These are phyloP conservation scores for Pythium periplocum DNA, from an alignment of 352 stramenopile genomes.

Conservation along the genomic window DNA sequence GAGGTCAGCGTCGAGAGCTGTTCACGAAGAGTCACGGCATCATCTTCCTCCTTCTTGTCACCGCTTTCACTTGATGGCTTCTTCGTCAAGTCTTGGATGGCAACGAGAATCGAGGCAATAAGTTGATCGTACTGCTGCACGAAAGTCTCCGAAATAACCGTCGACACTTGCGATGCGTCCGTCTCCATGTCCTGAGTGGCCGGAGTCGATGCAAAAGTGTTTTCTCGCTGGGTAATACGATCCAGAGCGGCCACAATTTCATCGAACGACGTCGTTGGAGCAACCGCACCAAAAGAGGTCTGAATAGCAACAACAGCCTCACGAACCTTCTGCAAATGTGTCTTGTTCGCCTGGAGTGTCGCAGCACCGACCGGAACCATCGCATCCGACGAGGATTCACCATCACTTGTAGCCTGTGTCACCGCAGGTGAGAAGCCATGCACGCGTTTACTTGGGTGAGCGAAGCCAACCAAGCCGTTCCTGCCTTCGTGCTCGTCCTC, in stretches of 20 bases:
- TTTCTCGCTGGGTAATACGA: constrained; percentile 5
- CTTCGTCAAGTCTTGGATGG: constrained; percentile 78
- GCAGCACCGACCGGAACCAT: constrained; percentile 13
- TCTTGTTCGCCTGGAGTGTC: constrained; percentile 12
- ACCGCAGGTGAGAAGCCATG: constrained; percentile 58
- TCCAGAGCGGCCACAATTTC: constrained; percentile 9
- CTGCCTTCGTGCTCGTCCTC: constrained; percentile 36
- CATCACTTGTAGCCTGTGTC: not conserved
- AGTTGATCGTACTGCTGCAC: constrained; percentile 57
- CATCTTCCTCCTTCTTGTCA: constrained; percentile 18
- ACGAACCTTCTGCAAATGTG: constrained; percentile 9
- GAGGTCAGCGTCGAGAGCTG: constrained; percentile 41
- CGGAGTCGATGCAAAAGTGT: not conserved
- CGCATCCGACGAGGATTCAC: not conserved
- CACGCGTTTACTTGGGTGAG: constrained; percentile 44
- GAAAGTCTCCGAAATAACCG: constrained; percentile 25
- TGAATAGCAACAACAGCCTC: constrained; percentile 8
- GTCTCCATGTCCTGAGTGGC: constrained; percentile 4
- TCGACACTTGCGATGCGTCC: constrained; percentile 8
- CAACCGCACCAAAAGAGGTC: constrained; percentile 10
- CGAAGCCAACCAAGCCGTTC: constrained; percentile 42
- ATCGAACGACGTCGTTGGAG: constrained; percentile 21
- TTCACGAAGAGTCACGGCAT: constrained; percentile 29
- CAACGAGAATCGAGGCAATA: constrained; percentile 69
- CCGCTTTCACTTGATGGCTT: constrained; percentile 16